phyloP scores from a whole-genome alignment of 2,329 filamentous ascomycete genomes.

The Fusarium heterosporum region DNA sequence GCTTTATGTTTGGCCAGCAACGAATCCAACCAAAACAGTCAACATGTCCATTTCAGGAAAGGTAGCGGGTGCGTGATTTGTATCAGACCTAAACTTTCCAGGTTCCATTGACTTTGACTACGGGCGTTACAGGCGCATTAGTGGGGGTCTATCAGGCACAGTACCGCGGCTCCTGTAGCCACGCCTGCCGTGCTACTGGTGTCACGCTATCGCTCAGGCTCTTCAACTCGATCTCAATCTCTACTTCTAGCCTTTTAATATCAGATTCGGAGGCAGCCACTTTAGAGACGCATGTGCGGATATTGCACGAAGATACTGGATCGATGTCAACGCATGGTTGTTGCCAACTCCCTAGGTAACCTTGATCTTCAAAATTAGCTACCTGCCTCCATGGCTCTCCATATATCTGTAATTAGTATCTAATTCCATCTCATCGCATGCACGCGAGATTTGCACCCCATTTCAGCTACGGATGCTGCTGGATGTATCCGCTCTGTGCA shows the following conservation, averaged over 20 bases:
- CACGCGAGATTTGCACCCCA: slow-evolving; percentile 45
- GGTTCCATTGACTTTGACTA: slow-evolving; percentile 24
- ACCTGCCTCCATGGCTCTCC: slow-evolving; percentile 19
- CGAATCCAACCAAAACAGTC: slow-evolving; percentile 23
- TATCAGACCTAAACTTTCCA: not conserved
- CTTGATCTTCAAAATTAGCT: slow-evolving; percentile 26
- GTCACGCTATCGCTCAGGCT: not conserved
- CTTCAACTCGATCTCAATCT: slow-evolving; percentile 7
- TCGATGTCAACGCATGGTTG: not conserved
- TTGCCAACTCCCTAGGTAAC: not conserved
- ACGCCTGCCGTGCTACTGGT: slow-evolving; percentile 11
- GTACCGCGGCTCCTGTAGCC: slow-evolving; percentile 18
- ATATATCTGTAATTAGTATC: slow-evolving; percentile 12
- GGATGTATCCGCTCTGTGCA: slow-evolving; percentile 32
- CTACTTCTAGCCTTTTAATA: not conserved
- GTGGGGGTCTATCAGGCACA: slow-evolving; percentile 24
- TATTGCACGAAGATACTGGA: not conserved
- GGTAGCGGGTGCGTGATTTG: not conserved
- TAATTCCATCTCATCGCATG: slow-evolving; percentile 41
- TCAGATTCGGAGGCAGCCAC: not conserved
- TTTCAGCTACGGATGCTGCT: slow-evolving; percentile 37
- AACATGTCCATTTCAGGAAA: not conserved
- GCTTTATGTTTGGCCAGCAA: slow-evolving; percentile 31
- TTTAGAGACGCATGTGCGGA: not conserved
- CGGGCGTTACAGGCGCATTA: slow-evolving; percentile 26